A percentile compares a stretch with the other conserved stretches of the same genome.
Conservation (phyloP, 768 basidiomycete genomes). For the Lepiota venenata region DNA sequence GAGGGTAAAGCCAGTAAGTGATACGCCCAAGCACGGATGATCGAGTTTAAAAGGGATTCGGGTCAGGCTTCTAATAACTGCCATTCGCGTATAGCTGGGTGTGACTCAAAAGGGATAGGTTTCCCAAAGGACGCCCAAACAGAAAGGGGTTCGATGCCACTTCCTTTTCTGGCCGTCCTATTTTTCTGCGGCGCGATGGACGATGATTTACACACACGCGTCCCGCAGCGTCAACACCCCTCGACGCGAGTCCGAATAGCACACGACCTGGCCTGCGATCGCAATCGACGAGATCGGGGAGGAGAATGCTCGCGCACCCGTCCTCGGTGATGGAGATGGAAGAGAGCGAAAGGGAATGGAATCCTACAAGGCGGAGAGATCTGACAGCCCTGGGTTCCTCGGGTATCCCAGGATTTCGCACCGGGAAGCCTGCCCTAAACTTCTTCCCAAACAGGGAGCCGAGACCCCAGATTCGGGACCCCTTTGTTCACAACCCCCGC, state of each 20-base stretch:
- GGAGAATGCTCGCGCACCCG: neutral
- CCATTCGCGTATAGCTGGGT: slow-evolving; percentile 32
- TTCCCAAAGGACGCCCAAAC: slow-evolving; percentile 12
- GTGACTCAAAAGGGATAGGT: slow-evolving; percentile 25
- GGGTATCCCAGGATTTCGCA: neutral
- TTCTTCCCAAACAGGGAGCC: slow-evolving; percentile 14
- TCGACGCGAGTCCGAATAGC: neutral
- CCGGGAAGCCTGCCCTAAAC: slow-evolving; percentile 12
- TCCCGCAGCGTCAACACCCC: too few species aligned
- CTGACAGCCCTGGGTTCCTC: neutral
- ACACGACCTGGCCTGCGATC: neutral
- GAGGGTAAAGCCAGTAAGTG: slow-evolving; percentile 25
- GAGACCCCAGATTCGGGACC: slow-evolving; percentile 15
- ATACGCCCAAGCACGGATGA: slow-evolving; percentile 9
- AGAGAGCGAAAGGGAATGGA: neutral
- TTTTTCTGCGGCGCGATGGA: neutral
- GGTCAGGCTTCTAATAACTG: slow-evolving; percentile 14
- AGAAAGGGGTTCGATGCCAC: slow-evolving; percentile 18
- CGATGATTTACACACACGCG: neutral
- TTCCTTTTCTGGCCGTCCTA: neutral
- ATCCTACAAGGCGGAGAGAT: neutral
- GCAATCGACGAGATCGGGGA: neutral
- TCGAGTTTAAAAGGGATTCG: slow-evolving; percentile 8
- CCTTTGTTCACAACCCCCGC: slow-evolving; percentile 15
- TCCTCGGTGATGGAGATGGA: slow-evolving; percentile 5